Base-by-base conservation (phyloP, 106 monocot species). In the Acorus calamus region DNA sequence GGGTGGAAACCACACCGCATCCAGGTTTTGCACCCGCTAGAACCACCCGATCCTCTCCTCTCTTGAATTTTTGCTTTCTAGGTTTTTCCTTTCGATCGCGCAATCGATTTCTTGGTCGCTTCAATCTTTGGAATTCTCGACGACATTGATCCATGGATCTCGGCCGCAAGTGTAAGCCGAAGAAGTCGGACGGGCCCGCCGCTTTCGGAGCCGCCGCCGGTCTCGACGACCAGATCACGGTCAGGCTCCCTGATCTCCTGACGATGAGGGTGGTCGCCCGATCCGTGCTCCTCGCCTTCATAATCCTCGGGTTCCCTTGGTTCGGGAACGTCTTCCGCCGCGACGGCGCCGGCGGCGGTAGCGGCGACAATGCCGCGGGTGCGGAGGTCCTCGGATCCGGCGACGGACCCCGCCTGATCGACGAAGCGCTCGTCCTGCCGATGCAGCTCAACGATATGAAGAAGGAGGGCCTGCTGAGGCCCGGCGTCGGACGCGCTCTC, bases 1-100 rank as follows among this genome's bases (percentile, higher is more conserved):
- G 76, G 93, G 93, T 83, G 89, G 81, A 4, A 94, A 94, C 73
- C 93, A 94, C 89, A 94, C 89, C 74, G 80, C 89, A 73, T 67
- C 89, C 77, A 76, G 93, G 43, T 94, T 94, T 63, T 94, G 89
- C 86, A 89, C 77, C 46, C 89, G 93, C 83, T 89, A 94, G 55
- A 59, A 64, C 51, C 10, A 4, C 41, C 65, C 55, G 44, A 3
- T 47, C 50, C 64, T 12, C 14, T 44, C 56, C 7, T 41, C 46
- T 57, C 11, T 56, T 56, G 48, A 47, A 58, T 41, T 14, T 48
- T 42, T 14, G 49, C 12, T 49, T 10, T 68, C 49, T 50, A 7
- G 45, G 1, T 57, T 47, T 68, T 58, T 7, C 5, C 44, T 10
- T 6, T 7, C 11, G 42, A 11, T 44, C 4, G 4, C 43, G 28